Evolutionary conservation across 2,329 filamentous ascomycete genomes (phyloP), one percentile per base, ranked within the genome.

Genomic region (Fusarium sp.): DNA sequence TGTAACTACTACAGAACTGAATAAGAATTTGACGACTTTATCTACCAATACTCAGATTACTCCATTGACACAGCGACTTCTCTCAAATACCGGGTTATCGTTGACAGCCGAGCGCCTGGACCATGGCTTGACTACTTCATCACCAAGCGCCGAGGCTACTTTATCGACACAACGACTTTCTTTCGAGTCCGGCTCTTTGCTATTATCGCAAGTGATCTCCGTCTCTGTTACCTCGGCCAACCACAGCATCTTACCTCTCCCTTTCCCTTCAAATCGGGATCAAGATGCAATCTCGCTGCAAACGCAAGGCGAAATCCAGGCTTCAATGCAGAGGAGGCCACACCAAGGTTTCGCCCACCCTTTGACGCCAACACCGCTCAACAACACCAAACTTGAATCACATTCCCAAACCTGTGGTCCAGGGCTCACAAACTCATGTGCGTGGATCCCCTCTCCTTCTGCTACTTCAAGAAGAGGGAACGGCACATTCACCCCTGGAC

Each of bases 401-500:
- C n/a, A 44, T 27, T 32, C 46, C n/a, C 59, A 27, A 49, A 25
- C 57, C 20, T 63, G 54, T 46, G 44, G 49, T 8, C 34, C 56
- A n/a, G 38, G 34, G 2, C n/a, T 32, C n/a, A 20, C 42, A 9
- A 45, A 25, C 22, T 42, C 43, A 18, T 60, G 58, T 12, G 34
- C 15, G 25, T 60, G 65, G 58, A 46, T 68, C 25, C 55, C 67
- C 8, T 66, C 67, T 16, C 52, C 59, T 10, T 64, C 71, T 18
- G n/a, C 57, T 29, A 58, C 46, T 18, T 63, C 61, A 27, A 61
- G 46, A 25, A 49, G 54, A 61, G 51, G 54, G 57, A 75, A 75
- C 18, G 56, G 32, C 27, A 74, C 71, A 20, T 54, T 54, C 10
- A 53, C 70, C 11, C 57, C 38, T 43, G 58, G 27, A 12, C 59